A percentile compares a stretch with the other conserved stretches of the same genome.
These are phyloP conservation scores for Chaetothyriales sp. DNA, from an alignment of 2,329 filamentous ascomycete genomes.

Conservation along the genomic window DNA sequence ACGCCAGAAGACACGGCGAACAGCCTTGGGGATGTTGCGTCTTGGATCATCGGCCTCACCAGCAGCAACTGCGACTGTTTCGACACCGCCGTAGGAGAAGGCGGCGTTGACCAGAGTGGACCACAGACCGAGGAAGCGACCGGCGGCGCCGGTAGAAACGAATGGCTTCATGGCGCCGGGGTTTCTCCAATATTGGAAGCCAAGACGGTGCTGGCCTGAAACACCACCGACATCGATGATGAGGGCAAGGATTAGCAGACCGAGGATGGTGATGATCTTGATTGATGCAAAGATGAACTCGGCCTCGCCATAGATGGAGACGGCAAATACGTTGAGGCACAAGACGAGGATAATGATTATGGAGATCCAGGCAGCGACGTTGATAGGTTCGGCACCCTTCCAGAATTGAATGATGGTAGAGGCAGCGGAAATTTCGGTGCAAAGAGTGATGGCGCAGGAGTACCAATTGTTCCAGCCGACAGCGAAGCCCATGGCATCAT, in stretches of 20 bases:
- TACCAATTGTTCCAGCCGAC: slow-evolving; percentile 37
- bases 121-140: slow-evolving; percentile 42
- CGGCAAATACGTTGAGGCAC: slow-evolving; percentile 54
- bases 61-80: slow-evolving; percentile 36
- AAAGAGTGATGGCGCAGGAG: slow-evolving; percentile 26
- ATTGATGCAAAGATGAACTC: slow-evolving; percentile 37
- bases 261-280: slow-evolving; percentile 38
- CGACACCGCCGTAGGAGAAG: slow-evolving; percentile 40
- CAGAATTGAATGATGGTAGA: slow-evolving; percentile 51
- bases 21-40: slow-evolving; percentile 29
- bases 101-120: slow-evolving; percentile 33
- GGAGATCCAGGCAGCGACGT: slow-evolving; percentile 20
- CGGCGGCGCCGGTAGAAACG: slow-evolving; percentile 22
- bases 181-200: slow-evolving; percentile 47
- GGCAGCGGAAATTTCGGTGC: slow-evolving; percentile 51
- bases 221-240: slow-evolving; percentile 37
- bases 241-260: slow-evolving; percentile 38
- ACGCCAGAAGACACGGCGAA: slow-evolving; percentile 33
- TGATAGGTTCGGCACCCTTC: slow-evolving; percentile 28
- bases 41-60: slow-evolving; percentile 36
- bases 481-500: slow-evolving; percentile 33
- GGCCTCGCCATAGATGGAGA: slow-evolving; percentile 31
- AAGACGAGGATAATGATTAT: slow-evolving; percentile 24
- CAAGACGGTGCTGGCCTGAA: slow-evolving; percentile 38
- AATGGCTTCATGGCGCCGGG: slow-evolving; percentile 18